Evolutionary conservation across 192 early-diverging fungal genomes (phyloP).

Genomic region (Phlyctochytrium planicorne): DNA sequence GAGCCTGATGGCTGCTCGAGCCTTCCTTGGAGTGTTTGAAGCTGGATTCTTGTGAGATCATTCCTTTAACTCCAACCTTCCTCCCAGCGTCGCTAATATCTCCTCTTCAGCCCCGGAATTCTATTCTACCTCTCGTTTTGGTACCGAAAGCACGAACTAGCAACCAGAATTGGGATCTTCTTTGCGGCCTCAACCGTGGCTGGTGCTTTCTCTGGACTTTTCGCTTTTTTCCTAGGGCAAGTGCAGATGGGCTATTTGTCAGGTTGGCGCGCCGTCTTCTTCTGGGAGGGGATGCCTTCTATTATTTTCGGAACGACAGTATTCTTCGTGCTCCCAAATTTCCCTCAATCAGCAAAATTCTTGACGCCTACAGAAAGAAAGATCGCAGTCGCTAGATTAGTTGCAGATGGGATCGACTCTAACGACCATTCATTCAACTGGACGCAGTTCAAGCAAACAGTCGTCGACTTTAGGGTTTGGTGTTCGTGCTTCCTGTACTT

Average conservation of each 20-base stretch:
- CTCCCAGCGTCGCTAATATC: not conserved
- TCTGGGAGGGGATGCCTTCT: constrained; percentile 63
- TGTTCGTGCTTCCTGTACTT: constrained; percentile 29
- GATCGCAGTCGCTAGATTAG: constrained; percentile 51
- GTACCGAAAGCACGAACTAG: constrained; percentile 67
- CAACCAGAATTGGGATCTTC: constrained; percentile 65
- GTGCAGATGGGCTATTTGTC: constrained; percentile 15
- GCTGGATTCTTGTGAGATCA: constrained; percentile 55
- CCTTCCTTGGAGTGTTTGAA: constrained; percentile 58
- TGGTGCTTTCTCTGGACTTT: constrained; percentile 67
- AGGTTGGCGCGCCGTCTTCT: constrained; percentile 57
- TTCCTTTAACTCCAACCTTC: not conserved
- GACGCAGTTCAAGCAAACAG: constrained; percentile 1
- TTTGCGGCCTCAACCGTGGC: constrained; percentile 70
- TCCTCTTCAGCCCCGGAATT: constrained; percentile 63
- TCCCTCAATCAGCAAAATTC: constrained; percentile 43
- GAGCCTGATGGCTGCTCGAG: constrained; percentile 33
- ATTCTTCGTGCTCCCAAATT: constrained; percentile 43
- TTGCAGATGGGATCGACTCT: constrained; percentile 17
- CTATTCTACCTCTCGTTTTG: constrained; percentile 70
- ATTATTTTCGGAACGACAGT: constrained; percentile 37
- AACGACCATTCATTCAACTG: constrained; percentile 23
- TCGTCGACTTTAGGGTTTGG: constrained; percentile 21
- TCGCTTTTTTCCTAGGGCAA: constrained; percentile 48
- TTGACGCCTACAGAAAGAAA: constrained; percentile 54